Conservation (phyloP, 2,329 filamentous ascomycete genomes). For the Penicillium sp. region DNA sequence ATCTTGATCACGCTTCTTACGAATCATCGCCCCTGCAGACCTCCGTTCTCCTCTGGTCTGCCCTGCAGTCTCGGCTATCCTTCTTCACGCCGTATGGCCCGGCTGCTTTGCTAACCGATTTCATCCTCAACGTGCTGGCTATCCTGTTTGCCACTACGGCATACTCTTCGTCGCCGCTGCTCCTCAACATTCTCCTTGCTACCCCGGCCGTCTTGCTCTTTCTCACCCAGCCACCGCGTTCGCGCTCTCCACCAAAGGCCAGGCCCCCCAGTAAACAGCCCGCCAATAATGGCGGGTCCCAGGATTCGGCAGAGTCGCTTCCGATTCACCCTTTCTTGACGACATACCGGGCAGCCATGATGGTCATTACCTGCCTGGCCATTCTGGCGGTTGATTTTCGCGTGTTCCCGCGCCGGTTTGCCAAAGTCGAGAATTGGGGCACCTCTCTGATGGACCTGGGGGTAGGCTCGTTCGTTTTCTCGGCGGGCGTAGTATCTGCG, state of each 20-base stretch:
- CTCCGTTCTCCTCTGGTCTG: conserved; percentile 81
- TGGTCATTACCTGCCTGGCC: conserved; percentile 81
- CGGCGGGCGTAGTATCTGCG: conserved; percentile 84
- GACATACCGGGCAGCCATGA: conserved; percentile 84
- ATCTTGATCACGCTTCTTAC: no score
- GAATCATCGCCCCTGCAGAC: conserved; percentile 53
- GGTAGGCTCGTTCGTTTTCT: conserved; percentile 96
- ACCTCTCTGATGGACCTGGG: conserved; percentile 98
- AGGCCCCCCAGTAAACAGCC: conserved; percentile 31
- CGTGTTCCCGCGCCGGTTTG: conserved; percentile 89
- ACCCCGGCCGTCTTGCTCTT: conserved; percentile 67
- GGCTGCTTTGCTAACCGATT: conserved; percentile 71
- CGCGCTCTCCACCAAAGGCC: conserved; percentile 33
- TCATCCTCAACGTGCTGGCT: conserved; percentile 78
- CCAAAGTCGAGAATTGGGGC: conserved; percentile 98
- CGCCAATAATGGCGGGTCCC: conserved; percentile 21
- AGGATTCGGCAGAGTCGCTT: conserved; percentile 50
- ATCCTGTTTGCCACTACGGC: conserved; percentile 82
- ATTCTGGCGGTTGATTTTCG: conserved; percentile 97
- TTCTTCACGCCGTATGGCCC: conserved; percentile 76
- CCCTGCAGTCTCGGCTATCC: conserved; percentile 75
- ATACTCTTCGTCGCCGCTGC: conserved; percentile 70
- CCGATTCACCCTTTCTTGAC: conserved; percentile 91
- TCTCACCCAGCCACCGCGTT: conserved; percentile 35
- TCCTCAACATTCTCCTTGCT: conserved; percentile 72